These are phyloP conservation scores for Chlamydomonas sphaeroides DNA, from an alignment of 139 green algal species.

Conservation along the genomic window DNA sequence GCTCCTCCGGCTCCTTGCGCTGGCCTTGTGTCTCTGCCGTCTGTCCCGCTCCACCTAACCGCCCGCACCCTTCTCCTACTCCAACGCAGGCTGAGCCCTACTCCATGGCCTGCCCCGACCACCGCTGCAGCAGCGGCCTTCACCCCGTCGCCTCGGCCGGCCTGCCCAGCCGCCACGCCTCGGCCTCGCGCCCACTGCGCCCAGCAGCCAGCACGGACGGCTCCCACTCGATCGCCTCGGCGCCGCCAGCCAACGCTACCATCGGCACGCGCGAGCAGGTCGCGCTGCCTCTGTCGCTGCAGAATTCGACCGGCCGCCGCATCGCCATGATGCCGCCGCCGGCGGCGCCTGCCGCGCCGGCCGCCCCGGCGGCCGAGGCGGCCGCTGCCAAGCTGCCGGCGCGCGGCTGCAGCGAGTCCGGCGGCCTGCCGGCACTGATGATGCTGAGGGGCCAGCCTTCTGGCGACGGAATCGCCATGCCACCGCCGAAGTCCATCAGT, in stretches of 20 bases:
- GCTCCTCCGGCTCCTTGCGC: too few relatives aligned
- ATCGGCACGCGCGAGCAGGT: neutral
- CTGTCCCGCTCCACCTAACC: too few relatives aligned
- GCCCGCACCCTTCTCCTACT: too few relatives aligned
- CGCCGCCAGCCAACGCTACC: neutral
- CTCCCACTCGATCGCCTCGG: neutral
- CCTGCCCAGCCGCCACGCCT: neutral
- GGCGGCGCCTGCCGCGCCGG: neutral
- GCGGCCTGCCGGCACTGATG: slow-evolving; percentile 25
- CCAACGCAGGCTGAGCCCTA: slow-evolving; percentile 55
- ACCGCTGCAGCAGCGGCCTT: slow-evolving; percentile 5
- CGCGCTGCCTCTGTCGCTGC: slow-evolving; percentile 3
- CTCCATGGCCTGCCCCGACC: slow-evolving; percentile 42
- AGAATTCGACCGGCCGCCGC: slow-evolving; percentile 1
- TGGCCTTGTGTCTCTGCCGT: too few relatives aligned
- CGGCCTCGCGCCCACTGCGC: neutral
- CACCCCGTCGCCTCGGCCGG: neutral
- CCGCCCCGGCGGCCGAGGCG: too few relatives aligned
- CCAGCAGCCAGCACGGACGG: neutral
- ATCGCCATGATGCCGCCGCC: neutral
- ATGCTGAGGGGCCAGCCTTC: slow-evolving; percentile 1
- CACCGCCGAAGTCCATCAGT: neutral
- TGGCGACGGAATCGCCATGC: neutral
- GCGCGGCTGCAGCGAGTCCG: neutral
- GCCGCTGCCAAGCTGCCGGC: too few relatives aligned